Conservation (phyloP, 805 yeast genomes). For the Metschnikowia henanensis region DNA sequence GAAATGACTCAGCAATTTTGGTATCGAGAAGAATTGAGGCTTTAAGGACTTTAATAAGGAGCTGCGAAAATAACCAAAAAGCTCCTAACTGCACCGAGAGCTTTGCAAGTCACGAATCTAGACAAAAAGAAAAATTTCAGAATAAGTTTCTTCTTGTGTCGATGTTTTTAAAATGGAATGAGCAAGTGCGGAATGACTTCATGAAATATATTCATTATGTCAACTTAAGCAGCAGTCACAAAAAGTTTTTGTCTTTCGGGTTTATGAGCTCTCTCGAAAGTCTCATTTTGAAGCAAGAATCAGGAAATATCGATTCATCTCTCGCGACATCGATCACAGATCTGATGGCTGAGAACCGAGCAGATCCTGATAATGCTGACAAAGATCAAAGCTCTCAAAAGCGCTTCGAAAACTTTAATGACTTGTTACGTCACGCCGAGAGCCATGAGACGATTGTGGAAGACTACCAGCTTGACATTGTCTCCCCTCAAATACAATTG, state of each 20-base stretch:
- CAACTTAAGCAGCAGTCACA: conserved; percentile 26
- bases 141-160: conserved; percentile 39
- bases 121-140: conserved; percentile 24
- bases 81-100: conserved; percentile 9
- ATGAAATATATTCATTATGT: conserved; percentile 40
- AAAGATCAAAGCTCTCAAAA: conserved; percentile 15
- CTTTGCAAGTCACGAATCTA: conserved; percentile 5
- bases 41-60: conserved; percentile 19
- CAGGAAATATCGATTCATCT: conserved; percentile 51
- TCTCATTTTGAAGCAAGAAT: conserved; percentile 24
- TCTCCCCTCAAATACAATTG: conserved; percentile 46
- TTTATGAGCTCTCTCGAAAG: conserved; percentile 35
- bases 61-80: conserved; percentile 6
- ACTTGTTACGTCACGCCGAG: conserved; percentile 25
- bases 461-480: conserved; percentile 38
- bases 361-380: conserved; percentile 1
- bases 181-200: conserved; percentile 31
- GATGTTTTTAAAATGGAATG: conserved; percentile 45
- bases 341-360: background rate
- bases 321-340: conserved; percentile 6
- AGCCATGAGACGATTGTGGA: conserved; percentile 33
- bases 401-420: conserved; percentile 33
- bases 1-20: conserved; percentile 4
- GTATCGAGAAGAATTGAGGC: conserved; percentile 12
- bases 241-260: conserved; percentile 35